These are phyloP conservation scores for Rhodotorula diobovata DNA, from an alignment of 768 basidiomycete genomes.

Conservation along the genomic window DNA sequence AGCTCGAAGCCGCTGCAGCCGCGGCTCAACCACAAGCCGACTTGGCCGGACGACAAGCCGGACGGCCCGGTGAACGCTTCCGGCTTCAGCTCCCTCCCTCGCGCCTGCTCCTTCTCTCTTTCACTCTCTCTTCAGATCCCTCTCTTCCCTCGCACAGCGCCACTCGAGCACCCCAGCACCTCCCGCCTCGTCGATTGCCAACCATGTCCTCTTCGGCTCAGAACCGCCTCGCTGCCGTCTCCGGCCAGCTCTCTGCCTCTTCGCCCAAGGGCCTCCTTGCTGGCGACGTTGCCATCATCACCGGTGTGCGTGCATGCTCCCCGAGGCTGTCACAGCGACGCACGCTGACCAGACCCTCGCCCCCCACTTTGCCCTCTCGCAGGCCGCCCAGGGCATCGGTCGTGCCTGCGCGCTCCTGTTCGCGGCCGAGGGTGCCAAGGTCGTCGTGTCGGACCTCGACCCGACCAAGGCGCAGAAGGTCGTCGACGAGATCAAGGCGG, in stretches of 20 bases:
- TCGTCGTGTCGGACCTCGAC: conserved; percentile 83
- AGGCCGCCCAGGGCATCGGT: conserved; percentile 65
- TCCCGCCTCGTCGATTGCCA: background rate
- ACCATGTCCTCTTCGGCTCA: conserved; percentile 25
- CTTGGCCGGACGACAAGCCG: no score
- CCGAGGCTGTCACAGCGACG: background rate
- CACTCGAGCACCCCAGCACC: background rate
- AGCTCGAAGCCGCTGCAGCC: no score
- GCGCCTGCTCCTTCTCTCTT: background rate
- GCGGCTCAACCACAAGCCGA: no score
- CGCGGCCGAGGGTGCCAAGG: conserved; percentile 80
- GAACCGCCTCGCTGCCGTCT: conserved; percentile 21
- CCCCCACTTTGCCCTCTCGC: background rate
- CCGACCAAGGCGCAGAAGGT: conserved; percentile 62
- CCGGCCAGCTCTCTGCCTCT: conserved; percentile 10
- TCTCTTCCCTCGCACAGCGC: background rate
- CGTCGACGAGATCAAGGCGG: conserved; percentile 65
- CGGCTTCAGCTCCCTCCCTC: no score
- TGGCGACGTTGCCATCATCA: conserved; percentile 74
- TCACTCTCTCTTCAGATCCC: background rate
- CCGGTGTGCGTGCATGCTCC: conserved; percentile 55
- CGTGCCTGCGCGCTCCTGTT: conserved; percentile 68
- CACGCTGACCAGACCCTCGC: background rate
- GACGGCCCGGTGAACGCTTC: no score
- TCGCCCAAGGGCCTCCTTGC: conserved; percentile 30